These are phyloP conservation scores for Pochonia chlamydosporia DNA, from an alignment of 2,329 filamentous ascomycete species.

Conservation along the genomic window DNA sequence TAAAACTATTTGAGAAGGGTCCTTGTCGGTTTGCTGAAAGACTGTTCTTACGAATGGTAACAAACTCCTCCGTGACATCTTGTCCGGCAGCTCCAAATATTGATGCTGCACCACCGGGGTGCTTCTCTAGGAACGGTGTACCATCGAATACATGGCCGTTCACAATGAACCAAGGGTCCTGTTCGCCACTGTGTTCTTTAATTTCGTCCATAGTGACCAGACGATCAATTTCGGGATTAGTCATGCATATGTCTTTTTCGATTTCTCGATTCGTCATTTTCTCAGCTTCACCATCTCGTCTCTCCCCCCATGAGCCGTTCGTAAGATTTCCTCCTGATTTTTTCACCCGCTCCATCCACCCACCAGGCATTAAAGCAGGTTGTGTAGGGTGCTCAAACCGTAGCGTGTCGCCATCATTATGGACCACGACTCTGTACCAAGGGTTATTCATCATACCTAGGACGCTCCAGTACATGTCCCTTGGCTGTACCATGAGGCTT, in stretches of 20 bases:
- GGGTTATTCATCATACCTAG: slow-evolving; percentile 98
- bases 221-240: slow-evolving; percentile 57
- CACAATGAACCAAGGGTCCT: slow-evolving; percentile 79
- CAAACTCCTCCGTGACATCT: slow-evolving; percentile 82
- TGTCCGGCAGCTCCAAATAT: slow-evolving; percentile 77
- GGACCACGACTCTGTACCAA: slow-evolving; percentile 80
- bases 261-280: slow-evolving; percentile 38
- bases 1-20: neutral
- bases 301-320: slow-evolving; percentile 84
- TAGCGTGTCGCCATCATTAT: slow-evolving; percentile 54
- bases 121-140: slow-evolving; percentile 69
- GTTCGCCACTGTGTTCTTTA: slow-evolving; percentile 56
- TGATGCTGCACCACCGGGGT: slow-evolving; percentile 81
- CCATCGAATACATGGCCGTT: slow-evolving; percentile 88
- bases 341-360: slow-evolving; percentile 93
- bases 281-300: slow-evolving; percentile 45
- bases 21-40: neutral
- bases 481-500: slow-evolving; percentile 75
- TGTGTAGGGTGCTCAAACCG: slow-evolving; percentile 87
- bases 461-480: slow-evolving; percentile 95
- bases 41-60: slow-evolving; percentile 69
- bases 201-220: slow-evolving; percentile 67
- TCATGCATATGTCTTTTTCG: slow-evolving; percentile 69
- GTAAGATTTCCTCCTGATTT: slow-evolving; percentile 71
- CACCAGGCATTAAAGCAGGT: slow-evolving; percentile 68